phyloP scores from a whole-genome alignment of 2,329 filamentous ascomycete species.

The Amesomyces nigricolor region DNA sequence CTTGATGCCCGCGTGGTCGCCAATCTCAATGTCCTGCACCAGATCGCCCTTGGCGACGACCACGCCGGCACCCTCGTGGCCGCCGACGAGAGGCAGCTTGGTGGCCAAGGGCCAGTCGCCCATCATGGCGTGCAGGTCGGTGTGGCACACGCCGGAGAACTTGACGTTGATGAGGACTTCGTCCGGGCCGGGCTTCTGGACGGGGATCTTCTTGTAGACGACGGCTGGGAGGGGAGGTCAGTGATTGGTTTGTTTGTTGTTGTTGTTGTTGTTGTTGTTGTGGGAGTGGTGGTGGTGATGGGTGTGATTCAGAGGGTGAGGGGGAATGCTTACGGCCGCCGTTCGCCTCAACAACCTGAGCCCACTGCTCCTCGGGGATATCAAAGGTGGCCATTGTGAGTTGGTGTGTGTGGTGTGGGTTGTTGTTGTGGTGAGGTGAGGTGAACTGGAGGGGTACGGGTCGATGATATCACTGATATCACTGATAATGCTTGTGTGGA shows the following conservation, averaged over 20 bases:
- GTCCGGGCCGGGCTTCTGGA: slow-evolving; percentile 74
- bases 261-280: too few relatives aligned
- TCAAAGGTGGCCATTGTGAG: slow-evolving; percentile 39
- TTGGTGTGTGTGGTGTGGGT: slow-evolving; percentile 1
- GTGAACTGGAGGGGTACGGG: background rate
- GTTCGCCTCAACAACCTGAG: slow-evolving; percentile 79
- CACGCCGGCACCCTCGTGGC: slow-evolving; percentile 72
- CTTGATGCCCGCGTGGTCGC: slow-evolving; percentile 83
- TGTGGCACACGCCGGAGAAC: slow-evolving; percentile 87
- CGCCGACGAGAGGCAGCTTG: slow-evolving; percentile 82
- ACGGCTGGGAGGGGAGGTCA: slow-evolving; percentile 40
- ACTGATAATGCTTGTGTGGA: background rate
- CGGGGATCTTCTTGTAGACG: slow-evolving; percentile 75
- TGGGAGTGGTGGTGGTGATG: background rate
- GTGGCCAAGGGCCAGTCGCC: slow-evolving; percentile 83
- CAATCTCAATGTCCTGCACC: slow-evolving; percentile 71
- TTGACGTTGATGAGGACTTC: slow-evolving; percentile 90
- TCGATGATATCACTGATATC: slow-evolving; percentile 14
- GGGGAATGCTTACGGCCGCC: slow-evolving; percentile 57
- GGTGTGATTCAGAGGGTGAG: slow-evolving; percentile 23
- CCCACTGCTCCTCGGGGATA: slow-evolving; percentile 83
- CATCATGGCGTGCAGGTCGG: slow-evolving; percentile 71
- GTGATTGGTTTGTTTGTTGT: background rate
- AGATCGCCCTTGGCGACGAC: slow-evolving; percentile 75
- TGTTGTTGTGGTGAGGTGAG: background rate